Base-by-base conservation (phyloP, 2,329 filamentous ascomycete genomes). In the Penicillium polonicum region DNA sequence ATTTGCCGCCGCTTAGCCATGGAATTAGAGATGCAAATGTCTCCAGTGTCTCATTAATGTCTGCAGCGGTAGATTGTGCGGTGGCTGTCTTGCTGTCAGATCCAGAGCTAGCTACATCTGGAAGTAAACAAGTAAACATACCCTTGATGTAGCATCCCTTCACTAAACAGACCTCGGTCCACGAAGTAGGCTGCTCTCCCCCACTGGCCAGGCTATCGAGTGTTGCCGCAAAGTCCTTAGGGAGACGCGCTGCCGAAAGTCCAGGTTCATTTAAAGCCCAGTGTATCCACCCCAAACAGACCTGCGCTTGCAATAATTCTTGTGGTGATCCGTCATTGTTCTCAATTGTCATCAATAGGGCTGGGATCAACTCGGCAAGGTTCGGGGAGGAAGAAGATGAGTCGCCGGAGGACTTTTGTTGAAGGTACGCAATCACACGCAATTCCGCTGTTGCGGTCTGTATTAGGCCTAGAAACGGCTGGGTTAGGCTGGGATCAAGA, bases 251-350 rank as follows among this genome's bases (percentile, higher is more conserved):
- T 42, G 84, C 75, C 38, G 88, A 87, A 42, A 85, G 72, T 1
- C 78, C 79, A 62, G 89, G 89, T 65, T 95, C 88, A 35, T 85
- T 86, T 52, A 88, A 75, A 9, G 86, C 84, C 85, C 90, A 96
- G 70, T 95, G 86, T 67, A 96, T 80, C 89, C 92, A 95, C 54
- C 88, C 92, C 44, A 93, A 74, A 73, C 91, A 94, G 51, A 94
- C 87, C 60, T 86, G 87, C 33, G 91, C 92, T 74, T 96, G 91
- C 65, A 93, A 82, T 10, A 79, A 74, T 69, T 88, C 85, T 68
- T 85, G 79, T n/a, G 70, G 73, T 12, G 76, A 71, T 13, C 74
- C 75, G 13, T 78, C 76, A 66, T 88, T 87, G 52, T 80, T 79
- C 7, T 87, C 85, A 64, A 89, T 84, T 17, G 81, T 83, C 42